Evolutionary conservation across 768 basidiomycete species (phyloP), one percentile per base, ranked within the genome.

Genomic region (Mycena albidolilacea): DNA sequence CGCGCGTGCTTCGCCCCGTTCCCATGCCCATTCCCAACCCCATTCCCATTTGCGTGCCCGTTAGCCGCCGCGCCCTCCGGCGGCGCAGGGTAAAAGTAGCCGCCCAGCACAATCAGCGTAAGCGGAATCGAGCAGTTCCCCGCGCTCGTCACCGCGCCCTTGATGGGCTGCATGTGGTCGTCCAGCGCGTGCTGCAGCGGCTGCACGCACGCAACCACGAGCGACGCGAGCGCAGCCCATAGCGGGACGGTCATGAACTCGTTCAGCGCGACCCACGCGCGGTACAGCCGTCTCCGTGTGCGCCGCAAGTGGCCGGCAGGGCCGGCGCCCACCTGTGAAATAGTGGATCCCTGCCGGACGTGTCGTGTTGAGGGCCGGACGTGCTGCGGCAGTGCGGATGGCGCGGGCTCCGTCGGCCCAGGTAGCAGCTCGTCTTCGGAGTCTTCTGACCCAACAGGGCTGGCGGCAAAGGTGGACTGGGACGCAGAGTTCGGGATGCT

Each of bases 191-290:
- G 89, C 80, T 99, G 96, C 7, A 97, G 72, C 3, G 94, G 93
- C 8, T 84, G 91, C 12, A 93, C 85, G 78, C 93, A 90, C 1
- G 96, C 97, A 44, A 96, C 93, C 57, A 94, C 59, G 50, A 97
- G 83, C 3, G 94, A 95, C 2, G 88, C 80, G 21, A 95, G 78
- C 2, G 95, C 92, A 0, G 95, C 93, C 87, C 94, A 93, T 50
- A 97, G 88, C 0, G 97, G 96, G 0, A 92, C 93, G 0, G 97
- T 97, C 93, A 98, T 95, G 82, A 96, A 95, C 23, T 87, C 86
- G 78, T 89, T 88, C 76, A 92, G 81, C 8, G 82, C 80, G 8
- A 79, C 79, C 81, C 86, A 85, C 30, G 75, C n/a, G 14, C 79
- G 78, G 11, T 73, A 69, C 9, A 84, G 39, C 10, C 78, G 77